Base-by-base conservation (phyloP, 2,329 filamentous ascomycete species). In the Xylaria sp. region DNA sequence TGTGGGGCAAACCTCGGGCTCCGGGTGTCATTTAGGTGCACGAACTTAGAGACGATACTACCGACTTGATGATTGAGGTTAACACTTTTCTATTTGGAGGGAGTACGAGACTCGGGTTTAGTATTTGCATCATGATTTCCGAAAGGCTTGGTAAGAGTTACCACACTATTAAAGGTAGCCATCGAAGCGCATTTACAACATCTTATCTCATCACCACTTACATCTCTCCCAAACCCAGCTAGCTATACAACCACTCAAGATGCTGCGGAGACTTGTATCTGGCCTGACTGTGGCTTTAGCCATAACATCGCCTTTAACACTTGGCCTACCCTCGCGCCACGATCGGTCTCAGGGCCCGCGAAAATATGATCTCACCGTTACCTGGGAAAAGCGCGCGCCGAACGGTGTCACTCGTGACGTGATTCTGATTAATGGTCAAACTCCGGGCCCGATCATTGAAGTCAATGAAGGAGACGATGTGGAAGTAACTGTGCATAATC, bases 381-480 rank as follows among this genome's bases (percentile, higher is more conserved):
- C 51, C 17, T 54, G 51, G 51, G 38, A 54, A 15, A 33, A 54
- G 11, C 25, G 23, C 7, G 46, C 60, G 15, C 60, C 60, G 12
- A 57, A 59, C 45, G 60, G 55, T 17, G 19, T 43, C 17, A 52
- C 47, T 28, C 40, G 60, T 8, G 19, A 63, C 4, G 51, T 63
- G 60, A 49, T 63, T 40, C n/a, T 54, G 21, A 35, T 59, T 11
- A 89, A 90, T 65, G 83, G 82, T 11, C 79, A 86, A 68, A 86
- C 84, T 51, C 88, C 89, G 0, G 89, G 87, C 0, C 89, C 89
- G 0, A 75, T 79, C 1, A 79, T 91, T 8, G 79, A 83, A 50
- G 78, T 83, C 8, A 74, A 80, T 46, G 80, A 86, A 71, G 84
- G 82, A 17, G 83, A 87, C 57, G 71, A 75, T 21, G 77, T 84